Conservation (phyloP, 352 stramenopile genomes). For the Globisporangium perplexum region DNA sequence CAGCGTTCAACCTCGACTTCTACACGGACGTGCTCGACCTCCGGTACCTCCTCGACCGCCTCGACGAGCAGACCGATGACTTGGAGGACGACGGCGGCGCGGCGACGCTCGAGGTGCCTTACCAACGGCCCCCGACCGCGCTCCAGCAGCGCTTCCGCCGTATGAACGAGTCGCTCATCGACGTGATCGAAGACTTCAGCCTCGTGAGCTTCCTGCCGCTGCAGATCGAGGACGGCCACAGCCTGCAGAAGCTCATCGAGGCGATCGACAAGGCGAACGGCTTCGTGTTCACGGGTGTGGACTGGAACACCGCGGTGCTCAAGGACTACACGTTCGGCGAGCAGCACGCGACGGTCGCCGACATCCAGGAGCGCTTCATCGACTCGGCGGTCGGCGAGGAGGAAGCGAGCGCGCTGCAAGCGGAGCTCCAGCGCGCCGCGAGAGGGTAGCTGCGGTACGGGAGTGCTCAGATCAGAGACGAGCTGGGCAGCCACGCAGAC, state of each 20-base stretch:
- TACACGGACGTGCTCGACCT: conserved; percentile 86
- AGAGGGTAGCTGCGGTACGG: conserved; percentile 1
- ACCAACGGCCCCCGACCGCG: conserved; percentile 24
- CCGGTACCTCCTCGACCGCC: conserved; percentile 70
- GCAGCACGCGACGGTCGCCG: conserved; percentile 28
- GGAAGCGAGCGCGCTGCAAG: conserved; percentile 18
- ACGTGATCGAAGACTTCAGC: conserved; percentile 86
- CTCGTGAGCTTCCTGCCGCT: conserved; percentile 78
- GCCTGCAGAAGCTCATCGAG: conserved; percentile 56
- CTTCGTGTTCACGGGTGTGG: conserved; percentile 73
- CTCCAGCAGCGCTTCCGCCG: conserved; percentile 55
- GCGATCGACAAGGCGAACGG: conserved; percentile 83
- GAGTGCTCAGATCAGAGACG: too few species aligned
- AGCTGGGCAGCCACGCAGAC: too few species aligned
- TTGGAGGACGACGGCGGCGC: conserved; percentile 27
- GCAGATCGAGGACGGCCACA: conserved; percentile 73
- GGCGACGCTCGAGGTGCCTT: conserved; percentile 26
- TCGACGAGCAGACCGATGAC: conserved; percentile 62
- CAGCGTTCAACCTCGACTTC: conserved; percentile 85
- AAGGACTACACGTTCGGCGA: conserved; percentile 72
- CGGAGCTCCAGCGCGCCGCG: conserved; percentile 29
- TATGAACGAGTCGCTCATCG: conserved; percentile 81
- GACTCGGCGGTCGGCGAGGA: conserved; percentile 26
- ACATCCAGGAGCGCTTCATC: conserved; percentile 72
- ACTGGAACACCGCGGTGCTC: conserved; percentile 73